phyloP scores from a whole-genome alignment of 345 rosid genomes.

The Euclidium syriacum region DNA sequence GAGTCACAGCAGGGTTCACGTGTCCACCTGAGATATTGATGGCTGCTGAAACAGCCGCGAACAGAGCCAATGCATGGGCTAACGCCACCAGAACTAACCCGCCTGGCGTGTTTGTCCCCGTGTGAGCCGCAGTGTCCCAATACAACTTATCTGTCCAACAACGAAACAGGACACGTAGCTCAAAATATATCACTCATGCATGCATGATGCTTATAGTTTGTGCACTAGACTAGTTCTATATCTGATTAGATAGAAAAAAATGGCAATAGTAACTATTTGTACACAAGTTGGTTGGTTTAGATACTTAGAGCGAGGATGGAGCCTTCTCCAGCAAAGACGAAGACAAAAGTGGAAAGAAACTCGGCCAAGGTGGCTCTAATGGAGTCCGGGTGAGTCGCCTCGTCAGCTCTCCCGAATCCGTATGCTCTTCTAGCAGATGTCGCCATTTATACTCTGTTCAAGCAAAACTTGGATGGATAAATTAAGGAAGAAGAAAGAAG shows the following conservation, averaged over 20 bases:
- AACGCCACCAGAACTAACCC: constrained; percentile 51
- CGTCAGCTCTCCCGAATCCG: constrained; percentile 32
- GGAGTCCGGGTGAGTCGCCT: constrained; percentile 36
- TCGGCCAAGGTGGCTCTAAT: constrained; percentile 57
- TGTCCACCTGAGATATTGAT: constrained; percentile 73
- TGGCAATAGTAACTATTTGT: too few species aligned
- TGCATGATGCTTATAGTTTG: too few species aligned
- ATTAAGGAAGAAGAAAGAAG: not conserved
- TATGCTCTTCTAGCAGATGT: constrained; percentile 30
- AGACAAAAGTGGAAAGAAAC: constrained; percentile 62
- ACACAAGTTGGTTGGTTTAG: too few species aligned
- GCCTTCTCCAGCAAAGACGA: constrained; percentile 80
- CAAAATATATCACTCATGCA: constrained; percentile 9
- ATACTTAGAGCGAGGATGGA: constrained; percentile 72
- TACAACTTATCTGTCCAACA: constrained; percentile 45
- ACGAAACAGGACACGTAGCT: not conserved
- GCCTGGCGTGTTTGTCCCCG: constrained; percentile 37
- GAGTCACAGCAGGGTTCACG: constrained; percentile 77
- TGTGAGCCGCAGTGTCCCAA: constrained; percentile 25
- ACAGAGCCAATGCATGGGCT: constrained; percentile 60
- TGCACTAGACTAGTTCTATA: too few species aligned
- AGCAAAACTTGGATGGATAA: not conserved
- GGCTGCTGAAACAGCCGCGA: constrained; percentile 54
- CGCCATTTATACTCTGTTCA: constrained; percentile 2
- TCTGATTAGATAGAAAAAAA: too few species aligned